Conservation (phyloP, 2,329 filamentous ascomycete species). For the Aspergillus sergii region DNA sequence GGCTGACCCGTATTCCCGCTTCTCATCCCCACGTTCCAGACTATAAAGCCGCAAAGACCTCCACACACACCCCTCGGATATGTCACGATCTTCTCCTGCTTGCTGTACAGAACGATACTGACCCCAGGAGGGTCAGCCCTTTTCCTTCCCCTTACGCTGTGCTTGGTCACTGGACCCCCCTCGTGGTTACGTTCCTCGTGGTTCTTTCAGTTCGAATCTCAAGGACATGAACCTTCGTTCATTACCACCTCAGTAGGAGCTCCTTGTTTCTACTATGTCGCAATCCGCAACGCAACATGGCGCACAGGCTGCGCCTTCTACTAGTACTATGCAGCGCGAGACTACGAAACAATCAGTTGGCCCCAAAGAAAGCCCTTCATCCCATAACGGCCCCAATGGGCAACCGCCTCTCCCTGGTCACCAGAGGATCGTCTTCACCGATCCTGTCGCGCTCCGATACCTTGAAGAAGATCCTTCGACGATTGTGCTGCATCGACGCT, state of each 20-base stretch:
- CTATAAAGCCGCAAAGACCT: conserved; percentile 10
- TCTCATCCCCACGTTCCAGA: neutral
- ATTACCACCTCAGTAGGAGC: conserved; percentile 14
- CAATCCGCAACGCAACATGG: conserved; percentile 24
- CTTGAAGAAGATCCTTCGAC: conserved; percentile 83
- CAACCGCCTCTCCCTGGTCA: conserved; percentile 39
- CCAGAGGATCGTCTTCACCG: conserved; percentile 65
- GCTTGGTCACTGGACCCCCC: conserved; percentile 18
- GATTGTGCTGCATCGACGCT: conserved; percentile 70
- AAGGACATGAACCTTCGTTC: conserved; percentile 13
- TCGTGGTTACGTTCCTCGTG: neutral
- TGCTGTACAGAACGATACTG: conserved; percentile 26
- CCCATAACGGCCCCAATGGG: conserved; percentile 20
- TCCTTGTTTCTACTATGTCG: conserved; percentile 19
- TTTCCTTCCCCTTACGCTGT: conserved; percentile 23
- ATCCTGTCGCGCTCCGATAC: conserved; percentile 70
- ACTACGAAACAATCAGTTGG: conserved; percentile 26
- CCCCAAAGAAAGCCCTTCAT: conserved; percentile 24
- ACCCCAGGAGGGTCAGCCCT: conserved; percentile 30
- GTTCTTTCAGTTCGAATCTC: neutral
- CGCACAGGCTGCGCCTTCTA: conserved; percentile 23
- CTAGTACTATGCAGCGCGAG: conserved; percentile 29
- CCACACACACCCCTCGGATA: conserved; percentile 23
- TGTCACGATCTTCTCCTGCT: conserved; percentile 27
- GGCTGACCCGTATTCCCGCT: conserved; percentile 9